phyloP scores from a whole-genome alignment of 495 filamentous ascomycete genomes.

The Achaetomiella virescens region DNA sequence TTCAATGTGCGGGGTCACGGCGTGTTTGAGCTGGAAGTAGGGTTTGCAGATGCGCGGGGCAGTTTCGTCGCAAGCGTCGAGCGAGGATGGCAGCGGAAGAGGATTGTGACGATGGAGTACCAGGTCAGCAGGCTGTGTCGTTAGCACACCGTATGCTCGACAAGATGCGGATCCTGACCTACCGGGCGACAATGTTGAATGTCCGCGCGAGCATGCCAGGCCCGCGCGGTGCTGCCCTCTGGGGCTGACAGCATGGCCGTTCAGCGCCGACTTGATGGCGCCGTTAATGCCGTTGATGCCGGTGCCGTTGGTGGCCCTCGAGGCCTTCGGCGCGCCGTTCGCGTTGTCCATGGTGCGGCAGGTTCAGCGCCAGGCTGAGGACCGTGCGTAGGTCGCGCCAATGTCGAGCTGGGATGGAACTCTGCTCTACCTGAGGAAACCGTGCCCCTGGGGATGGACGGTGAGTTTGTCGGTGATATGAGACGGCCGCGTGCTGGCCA shows the following conservation, averaged over 20 bases:
- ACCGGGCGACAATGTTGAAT: constrained; percentile 59
- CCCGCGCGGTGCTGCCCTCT: constrained; percentile 22
- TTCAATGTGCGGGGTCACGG: constrained; percentile 65
- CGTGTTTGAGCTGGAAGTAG: constrained; percentile 64
- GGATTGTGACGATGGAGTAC: constrained; percentile 73
- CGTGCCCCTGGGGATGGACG: background rate
- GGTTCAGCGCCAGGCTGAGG: constrained; percentile 24
- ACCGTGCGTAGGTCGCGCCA: constrained; percentile 1
- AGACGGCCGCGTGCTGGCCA: background rate
- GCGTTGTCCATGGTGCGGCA: constrained; percentile 25
- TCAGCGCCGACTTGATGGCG: constrained; percentile 22
- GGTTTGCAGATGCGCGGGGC: constrained; percentile 81
- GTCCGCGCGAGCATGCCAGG: constrained; percentile 43
- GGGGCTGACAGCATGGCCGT: constrained; percentile 26
- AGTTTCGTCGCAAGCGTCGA: constrained; percentile 56
- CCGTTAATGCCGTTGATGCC: constrained; percentile 23
- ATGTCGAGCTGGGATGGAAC: background rate
- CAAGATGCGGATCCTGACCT: constrained; percentile 18
- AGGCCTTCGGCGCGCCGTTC: constrained; percentile 31
- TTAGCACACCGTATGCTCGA: background rate
- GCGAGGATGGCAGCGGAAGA: constrained; percentile 71
- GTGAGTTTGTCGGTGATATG: background rate
- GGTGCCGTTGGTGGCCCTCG: constrained; percentile 24
- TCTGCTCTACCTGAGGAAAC: background rate
- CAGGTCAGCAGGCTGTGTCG: constrained; percentile 66